phyloP scores from a whole-genome alignment of 805 yeast genomes.

The Candida broadrunensis region DNA sequence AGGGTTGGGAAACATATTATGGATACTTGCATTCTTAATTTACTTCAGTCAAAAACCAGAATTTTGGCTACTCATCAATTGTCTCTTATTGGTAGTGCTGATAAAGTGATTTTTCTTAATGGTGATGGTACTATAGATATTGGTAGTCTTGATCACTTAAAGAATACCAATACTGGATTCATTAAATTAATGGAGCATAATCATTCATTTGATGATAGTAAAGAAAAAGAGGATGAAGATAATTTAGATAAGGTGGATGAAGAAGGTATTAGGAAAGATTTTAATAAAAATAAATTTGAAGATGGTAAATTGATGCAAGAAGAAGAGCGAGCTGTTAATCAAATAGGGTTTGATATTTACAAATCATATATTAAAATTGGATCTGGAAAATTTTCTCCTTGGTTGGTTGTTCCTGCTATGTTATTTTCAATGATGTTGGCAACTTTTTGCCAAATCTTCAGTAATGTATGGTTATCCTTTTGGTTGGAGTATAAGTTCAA shows the following conservation, averaged over 20 bases:
- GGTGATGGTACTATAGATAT: conserved; percentile 59
- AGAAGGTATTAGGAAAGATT: conserved; percentile 9
- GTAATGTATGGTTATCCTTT: conserved; percentile 74
- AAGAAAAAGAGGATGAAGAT: conserved; percentile 10
- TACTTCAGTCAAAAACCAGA: conserved; percentile 59
- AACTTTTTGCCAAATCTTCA: conserved; percentile 52
- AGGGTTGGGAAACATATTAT: conserved; percentile 78
- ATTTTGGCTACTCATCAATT: conserved; percentile 83
- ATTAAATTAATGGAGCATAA: conserved; percentile 38
- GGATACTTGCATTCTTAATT: conserved; percentile 62
- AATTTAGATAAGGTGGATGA: conserved; percentile 13
- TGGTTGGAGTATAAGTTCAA: conserved; percentile 61
- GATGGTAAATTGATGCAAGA: conserved; percentile 25
- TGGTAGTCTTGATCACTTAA: conserved; percentile 60
- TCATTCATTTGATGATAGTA: conserved; percentile 5
- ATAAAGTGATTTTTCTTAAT: conserved; percentile 63
- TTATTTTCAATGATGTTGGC: conserved; percentile 6
- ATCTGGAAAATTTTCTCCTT: conserved; percentile 18
- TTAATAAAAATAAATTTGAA: conserved; percentile 7
- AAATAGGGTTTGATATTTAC: conserved; percentile 33
- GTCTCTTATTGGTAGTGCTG: conserved; percentile 66
- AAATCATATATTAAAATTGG: conserved; percentile 28
- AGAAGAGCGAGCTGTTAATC: conserved; percentile 58
- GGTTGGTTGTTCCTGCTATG: conserved; percentile 6
- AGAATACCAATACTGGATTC: conserved; percentile 32